phyloP scores from a whole-genome alignment of 345 rosid species.

The Acer campestre region DNA sequence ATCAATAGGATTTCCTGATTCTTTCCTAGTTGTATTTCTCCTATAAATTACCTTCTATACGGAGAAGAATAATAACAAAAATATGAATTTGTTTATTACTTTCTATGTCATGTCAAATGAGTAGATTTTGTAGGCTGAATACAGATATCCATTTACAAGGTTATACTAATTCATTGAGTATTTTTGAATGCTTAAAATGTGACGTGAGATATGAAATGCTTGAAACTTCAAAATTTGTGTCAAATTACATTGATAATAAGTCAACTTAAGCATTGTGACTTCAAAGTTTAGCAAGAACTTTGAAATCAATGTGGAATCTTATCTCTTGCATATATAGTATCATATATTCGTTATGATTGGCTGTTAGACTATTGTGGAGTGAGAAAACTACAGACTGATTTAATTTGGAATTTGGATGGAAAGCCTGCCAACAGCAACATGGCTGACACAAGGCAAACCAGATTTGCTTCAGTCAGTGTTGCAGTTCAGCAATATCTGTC shows the following conservation, averaged over 20 bases:
- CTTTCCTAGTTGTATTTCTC: no score
- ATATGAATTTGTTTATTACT: background rate
- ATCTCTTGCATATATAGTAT: background rate
- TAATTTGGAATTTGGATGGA: background rate
- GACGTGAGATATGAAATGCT: background rate
- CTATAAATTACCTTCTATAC: no score
- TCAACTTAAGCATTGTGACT: background rate
- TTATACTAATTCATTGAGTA: background rate
- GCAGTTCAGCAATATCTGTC: background rate
- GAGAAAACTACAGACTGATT: background rate
- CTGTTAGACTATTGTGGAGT: background rate
- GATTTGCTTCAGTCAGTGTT: background rate
- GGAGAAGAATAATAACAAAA: no score
- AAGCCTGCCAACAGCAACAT: background rate
- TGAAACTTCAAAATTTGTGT: background rate
- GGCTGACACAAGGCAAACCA: background rate
- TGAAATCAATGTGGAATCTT: background rate
- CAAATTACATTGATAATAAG: background rate
- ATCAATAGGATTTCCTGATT: no score
- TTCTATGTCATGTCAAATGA: constrained; percentile 1
- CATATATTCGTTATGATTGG: background rate
- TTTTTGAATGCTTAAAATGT: background rate
- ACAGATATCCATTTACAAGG: background rate
- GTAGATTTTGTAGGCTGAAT: background rate
- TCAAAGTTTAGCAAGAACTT: background rate